Evolutionary conservation across 1,139 yeast species (phyloP).

Genomic region (Suhomyces maxii): DNA sequence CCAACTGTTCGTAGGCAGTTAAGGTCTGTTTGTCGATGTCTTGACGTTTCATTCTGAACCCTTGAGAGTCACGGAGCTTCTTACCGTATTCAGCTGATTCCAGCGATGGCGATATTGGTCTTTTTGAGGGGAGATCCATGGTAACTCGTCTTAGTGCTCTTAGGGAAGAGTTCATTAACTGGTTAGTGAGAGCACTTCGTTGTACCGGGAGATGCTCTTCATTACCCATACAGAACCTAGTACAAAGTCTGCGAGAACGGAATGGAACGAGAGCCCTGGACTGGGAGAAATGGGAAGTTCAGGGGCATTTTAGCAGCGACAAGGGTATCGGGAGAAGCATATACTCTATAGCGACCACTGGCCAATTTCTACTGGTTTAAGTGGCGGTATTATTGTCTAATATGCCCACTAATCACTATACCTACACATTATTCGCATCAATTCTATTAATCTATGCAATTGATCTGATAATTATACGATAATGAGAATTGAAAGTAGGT

Average conservation of each 20-base stretch:
- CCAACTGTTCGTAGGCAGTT: conserved; percentile 45
- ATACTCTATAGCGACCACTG: too few species aligned
- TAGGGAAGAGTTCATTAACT: neutral
- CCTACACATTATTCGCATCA: too few species aligned
- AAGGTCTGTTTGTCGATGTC: conserved; percentile 42
- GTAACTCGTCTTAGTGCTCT: neutral
- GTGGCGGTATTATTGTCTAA: too few species aligned
- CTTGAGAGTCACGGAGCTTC: conserved; percentile 45
- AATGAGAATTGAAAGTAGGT: too few species aligned
- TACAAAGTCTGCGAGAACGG: neutral
- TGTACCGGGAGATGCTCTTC: neutral
- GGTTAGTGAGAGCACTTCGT: neutral
- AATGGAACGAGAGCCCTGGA: neutral
- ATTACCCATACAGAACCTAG: neutral
- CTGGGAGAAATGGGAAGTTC: neutral
- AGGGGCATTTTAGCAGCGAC: too few species aligned
- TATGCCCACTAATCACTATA: too few species aligned
- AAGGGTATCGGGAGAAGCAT: too few species aligned
- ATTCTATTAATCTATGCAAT: too few species aligned
- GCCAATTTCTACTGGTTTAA: too few species aligned
- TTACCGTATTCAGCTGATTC: conserved; percentile 3
- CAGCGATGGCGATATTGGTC: conserved; percentile 6
- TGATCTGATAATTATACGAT: too few species aligned
- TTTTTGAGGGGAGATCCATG: conserved; percentile 2
- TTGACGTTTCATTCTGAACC: conserved; percentile 50